phyloP scores from a whole-genome alignment of 176 grass and related monocot species.

The Lolium perenne region DNA sequence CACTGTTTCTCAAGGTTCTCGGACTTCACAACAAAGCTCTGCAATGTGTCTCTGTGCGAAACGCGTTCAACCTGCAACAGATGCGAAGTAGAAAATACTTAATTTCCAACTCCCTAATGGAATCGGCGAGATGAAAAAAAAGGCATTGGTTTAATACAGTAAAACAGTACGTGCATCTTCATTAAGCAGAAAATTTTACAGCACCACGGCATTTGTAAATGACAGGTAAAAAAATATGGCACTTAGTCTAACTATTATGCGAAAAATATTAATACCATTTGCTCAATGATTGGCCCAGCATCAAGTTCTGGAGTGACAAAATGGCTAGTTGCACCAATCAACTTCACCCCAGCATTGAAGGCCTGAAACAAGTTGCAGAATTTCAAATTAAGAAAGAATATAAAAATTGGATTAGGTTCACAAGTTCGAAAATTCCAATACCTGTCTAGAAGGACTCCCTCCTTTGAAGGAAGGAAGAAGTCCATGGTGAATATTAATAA shows the following conservation, averaged over 20 bases:
- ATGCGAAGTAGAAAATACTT: conserved; percentile 1
- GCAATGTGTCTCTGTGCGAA: conserved; percentile 81
- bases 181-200: neutral
- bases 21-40: conserved; percentile 84
- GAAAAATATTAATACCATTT: conserved; percentile 69
- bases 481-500: conserved; percentile 98
- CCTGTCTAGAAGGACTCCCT: conserved; percentile 89
- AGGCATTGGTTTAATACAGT: neutral
- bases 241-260: neutral
- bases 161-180: neutral
- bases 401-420: neutral
- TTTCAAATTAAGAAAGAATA: neutral
- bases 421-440: conserved; percentile 37
- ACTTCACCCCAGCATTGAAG: conserved; percentile 95
- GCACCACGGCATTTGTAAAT: neutral
- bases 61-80: conserved; percentile 79
- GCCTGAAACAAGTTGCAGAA: conserved; percentile 59
- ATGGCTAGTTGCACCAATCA: conserved; percentile 96
- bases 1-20: conserved; percentile 97
- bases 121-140: neutral
- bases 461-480: conserved; percentile 99
- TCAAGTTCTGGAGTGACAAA: conserved; percentile 95
- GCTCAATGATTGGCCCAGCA: conserved; percentile 92
- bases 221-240: neutral
- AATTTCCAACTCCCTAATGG: neutral